These are phyloP conservation scores for Pichia cephalocereana DNA, from an alignment of 805 yeast genomes.

Conservation along the genomic window DNA sequence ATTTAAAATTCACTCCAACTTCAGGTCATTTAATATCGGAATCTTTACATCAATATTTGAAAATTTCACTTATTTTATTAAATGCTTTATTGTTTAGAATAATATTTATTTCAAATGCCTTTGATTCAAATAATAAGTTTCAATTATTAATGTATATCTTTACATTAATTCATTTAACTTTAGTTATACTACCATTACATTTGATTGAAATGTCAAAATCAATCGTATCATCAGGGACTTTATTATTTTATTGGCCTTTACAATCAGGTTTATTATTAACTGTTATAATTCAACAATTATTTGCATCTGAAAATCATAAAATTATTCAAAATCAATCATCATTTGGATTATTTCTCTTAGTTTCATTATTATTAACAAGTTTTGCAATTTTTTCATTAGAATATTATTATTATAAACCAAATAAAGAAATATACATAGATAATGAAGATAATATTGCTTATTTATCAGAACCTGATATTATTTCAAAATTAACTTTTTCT, in stretches of 20 bases:
- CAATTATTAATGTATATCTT: constrained; percentile 8
- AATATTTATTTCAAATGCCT: constrained; percentile 4
- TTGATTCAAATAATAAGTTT: constrained; percentile 1
- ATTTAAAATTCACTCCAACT: constrained; percentile 5
- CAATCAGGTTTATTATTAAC: constrained; percentile 10
- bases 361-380: constrained; percentile 24
- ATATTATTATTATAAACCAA: constrained; percentile 28
- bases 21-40: constrained; percentile 6
- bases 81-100: constrained; percentile 6
- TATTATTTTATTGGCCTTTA: constrained; percentile 34
- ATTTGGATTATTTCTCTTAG: constrained; percentile 17
- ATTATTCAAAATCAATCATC: constrained; percentile 6
- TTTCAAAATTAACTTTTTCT: constrained; percentile 68
- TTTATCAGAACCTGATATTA: constrained; percentile 40
- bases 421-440: constrained; percentile 27
- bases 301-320: constrained; percentile 20
- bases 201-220: constrained; percentile 34
- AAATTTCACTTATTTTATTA: constrained; percentile 8
- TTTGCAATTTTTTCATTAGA: constrained; percentile 31
- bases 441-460: constrained; percentile 24
- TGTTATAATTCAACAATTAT: constrained; percentile 18
- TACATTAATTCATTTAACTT: constrained; percentile 9
- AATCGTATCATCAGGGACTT: constrained; percentile 29
- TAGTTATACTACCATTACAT: constrained; percentile 34
- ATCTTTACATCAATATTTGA: constrained; percentile 8